Percentiles rank a stretch among this genome's conserved stretches.
Conservation (phyloP, 176 grass and related monocot species). For the Panicum miliaceum region DNA sequence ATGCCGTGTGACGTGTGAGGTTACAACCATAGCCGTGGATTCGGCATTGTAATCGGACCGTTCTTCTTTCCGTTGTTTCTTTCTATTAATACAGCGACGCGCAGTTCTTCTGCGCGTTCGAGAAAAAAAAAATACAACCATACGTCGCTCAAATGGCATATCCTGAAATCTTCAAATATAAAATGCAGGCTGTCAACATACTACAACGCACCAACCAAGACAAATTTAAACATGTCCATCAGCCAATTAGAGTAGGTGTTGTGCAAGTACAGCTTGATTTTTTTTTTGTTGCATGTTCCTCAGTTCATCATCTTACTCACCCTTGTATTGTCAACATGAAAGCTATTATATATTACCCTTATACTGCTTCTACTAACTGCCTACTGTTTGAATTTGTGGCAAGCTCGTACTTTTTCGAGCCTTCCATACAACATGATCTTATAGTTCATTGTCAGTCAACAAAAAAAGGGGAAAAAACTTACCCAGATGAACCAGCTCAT, state of each 20-base stretch:
- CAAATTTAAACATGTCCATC: background rate
- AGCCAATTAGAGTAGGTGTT: background rate
- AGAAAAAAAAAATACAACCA: no score
- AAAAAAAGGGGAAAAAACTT: background rate
- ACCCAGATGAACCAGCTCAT: conserved; percentile 30
- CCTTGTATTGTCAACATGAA: background rate
- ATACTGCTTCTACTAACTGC: conserved; percentile 3
- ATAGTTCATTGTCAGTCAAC: background rate
- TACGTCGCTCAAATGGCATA: background rate
- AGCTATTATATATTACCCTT: background rate
- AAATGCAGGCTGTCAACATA: background rate
- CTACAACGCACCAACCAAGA: background rate
- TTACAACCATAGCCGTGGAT: background rate
- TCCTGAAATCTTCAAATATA: background rate
- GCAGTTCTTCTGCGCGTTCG: no score
- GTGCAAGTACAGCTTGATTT: background rate
- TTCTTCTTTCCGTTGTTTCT: no score
- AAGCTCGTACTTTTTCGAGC: background rate
- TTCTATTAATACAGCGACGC: no score
- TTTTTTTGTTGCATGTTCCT: background rate
- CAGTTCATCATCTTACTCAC: background rate
- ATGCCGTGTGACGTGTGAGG: background rate
- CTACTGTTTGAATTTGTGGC: conserved; percentile 25
- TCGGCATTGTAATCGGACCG: no score
- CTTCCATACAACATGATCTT: background rate